A percentile compares a stretch with the other conserved stretches of the same genome.
Evolutionary conservation across 768 basidiomycete species (phyloP).

Genomic region (Xerocomellus chrysenteron): DNA sequence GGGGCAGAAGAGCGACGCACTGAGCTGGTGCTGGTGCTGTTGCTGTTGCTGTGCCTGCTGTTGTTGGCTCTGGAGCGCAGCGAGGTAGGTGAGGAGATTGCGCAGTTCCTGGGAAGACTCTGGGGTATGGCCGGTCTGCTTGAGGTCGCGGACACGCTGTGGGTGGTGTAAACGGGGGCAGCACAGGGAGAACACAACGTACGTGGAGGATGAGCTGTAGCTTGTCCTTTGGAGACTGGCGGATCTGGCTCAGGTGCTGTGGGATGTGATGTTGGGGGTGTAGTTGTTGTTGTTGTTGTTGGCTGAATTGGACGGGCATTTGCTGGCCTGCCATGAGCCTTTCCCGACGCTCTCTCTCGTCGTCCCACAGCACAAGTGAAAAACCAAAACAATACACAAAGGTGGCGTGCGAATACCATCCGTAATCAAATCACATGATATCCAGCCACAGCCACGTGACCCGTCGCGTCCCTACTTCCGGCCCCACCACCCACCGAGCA

Average conservation of each 20-base stretch:
- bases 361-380: conserved; percentile 13
- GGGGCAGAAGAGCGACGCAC: conserved; percentile 18
- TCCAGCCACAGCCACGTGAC: conserved; percentile 2
- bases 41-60: conserved; percentile 33
- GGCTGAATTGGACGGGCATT: conserved; percentile 26
- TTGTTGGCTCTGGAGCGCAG: conserved; percentile 28
- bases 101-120: conserved; percentile 46
- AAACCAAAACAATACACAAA: conserved; percentile 11
- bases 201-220: conserved; percentile 23
- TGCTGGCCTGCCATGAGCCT: conserved; percentile 24
- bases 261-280: conserved; percentile 5
- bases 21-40: conserved; percentile 32
- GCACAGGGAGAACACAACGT: not conserved
- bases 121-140: conserved; percentile 43
- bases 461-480: conserved; percentile 14
- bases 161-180: not conserved
- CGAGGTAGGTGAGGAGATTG: conserved; percentile 39
- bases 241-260: conserved; percentile 4
- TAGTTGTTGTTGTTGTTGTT: conserved; percentile 15
- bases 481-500: conserved; percentile 88
- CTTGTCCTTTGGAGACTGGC: conserved; percentile 26
- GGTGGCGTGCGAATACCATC: conserved; percentile 23
- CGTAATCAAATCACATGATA: conserved; percentile 17
- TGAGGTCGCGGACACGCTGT: conserved; percentile 47
- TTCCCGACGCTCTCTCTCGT: conserved; percentile 9